These are phyloP conservation scores for Toxoplasma gondii DNA, from an alignment of 169 alveolate species.

Conservation along the genomic window DNA sequence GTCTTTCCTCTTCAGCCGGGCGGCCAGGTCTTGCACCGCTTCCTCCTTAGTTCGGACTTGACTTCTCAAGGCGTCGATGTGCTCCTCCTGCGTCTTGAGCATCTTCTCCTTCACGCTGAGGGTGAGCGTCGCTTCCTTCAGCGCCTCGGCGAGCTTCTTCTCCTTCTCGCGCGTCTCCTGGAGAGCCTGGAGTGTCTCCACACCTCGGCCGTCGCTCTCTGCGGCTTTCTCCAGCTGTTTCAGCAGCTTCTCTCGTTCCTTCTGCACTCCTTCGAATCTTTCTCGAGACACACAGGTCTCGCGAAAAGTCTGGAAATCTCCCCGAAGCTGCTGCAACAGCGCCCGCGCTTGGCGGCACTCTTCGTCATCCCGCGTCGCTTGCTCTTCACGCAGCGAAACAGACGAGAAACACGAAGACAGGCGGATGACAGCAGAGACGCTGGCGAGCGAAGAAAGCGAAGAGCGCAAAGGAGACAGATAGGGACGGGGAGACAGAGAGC, in stretches of 20 bases:
- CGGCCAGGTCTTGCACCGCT: background rate
- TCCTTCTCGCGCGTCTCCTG: background rate
- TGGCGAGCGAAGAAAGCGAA: background rate
- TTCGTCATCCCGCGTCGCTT: background rate
- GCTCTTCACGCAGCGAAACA: background rate
- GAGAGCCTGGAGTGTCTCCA: background rate
- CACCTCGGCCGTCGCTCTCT: background rate
- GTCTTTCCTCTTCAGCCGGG: background rate
- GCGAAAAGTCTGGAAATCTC: background rate
- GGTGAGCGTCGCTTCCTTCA: background rate
- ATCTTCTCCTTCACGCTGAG: background rate
- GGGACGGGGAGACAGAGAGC: background rate
- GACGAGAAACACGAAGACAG: no score
- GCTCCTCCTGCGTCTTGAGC: slow-evolving; percentile 9
- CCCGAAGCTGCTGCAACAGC: background rate
- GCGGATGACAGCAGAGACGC: no score
- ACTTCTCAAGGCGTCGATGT: background rate
- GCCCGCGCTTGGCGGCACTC: background rate
- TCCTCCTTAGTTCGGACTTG: background rate
- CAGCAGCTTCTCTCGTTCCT: background rate
- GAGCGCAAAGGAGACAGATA: background rate
- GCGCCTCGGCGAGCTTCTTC: background rate
- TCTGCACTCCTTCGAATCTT: background rate
- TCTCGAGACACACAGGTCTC: background rate
- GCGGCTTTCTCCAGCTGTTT: background rate